Base-by-base conservation (phyloP, 140 eudicot species). In the Artemisia princeps region DNA sequence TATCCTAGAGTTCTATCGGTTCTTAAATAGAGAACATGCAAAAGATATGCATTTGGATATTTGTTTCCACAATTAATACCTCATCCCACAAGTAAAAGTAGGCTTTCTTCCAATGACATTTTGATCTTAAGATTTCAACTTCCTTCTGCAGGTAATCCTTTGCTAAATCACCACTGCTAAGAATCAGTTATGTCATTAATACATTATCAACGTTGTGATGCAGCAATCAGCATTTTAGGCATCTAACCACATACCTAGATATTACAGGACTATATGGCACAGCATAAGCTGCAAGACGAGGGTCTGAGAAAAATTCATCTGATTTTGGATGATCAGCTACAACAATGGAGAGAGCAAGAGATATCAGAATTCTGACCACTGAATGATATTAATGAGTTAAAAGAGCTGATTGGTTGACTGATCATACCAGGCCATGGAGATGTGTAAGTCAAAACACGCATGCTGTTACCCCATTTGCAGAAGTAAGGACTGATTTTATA, bases 1-100 rank as follows among this genome's bases (percentile, higher is more conserved):
- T 37, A 37, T 37, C 44, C 44, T 37, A 37, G 12, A 45, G 22
- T 33, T 45, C 56, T 16, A 63, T 42, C 11, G 19, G 1, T 19
- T 17, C 22, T 17, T 45, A 9, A 16, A 40, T 40, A 13, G 26
- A 52, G 40, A 80, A 50, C 64, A 73, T 16, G 19, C 50, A 10
- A 55, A 44, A 65, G 45, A 48, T 26, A 17, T 10, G 61, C 23
- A 30, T 60, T 22, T 26, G 6, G 26, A 61, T 72, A 8, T 33
- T 70, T 57, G 76, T 17, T 53, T 67, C 26, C 20, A 63, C 55
- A 42, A 52, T 68, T 55, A 70, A 62, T 79, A 86, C 97, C 95
- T 91, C 97, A 72, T 91, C 97, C 97, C 97, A 91, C 80, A 91
- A 60, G 72, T 91, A 91, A 73, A 91, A 91, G 83, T 91, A 91